Evolutionary conservation across 2,329 filamentous ascomycete genomes (phyloP), one percentile per base, ranked within the genome.

Genomic region (Colletotrichum siamense): DNA sequence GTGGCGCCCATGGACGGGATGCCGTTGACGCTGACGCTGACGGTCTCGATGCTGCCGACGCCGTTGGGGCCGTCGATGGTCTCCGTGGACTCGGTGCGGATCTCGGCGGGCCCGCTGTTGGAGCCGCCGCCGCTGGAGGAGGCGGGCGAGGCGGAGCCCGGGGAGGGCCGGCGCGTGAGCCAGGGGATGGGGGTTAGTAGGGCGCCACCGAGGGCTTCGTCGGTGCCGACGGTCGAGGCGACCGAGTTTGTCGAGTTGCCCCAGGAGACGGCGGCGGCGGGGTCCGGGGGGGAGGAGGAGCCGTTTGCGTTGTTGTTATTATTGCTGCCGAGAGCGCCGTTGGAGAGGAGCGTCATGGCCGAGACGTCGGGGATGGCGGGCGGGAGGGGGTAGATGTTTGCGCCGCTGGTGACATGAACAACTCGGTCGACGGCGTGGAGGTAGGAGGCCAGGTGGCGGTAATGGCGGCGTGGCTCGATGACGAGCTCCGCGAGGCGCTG

Each of bases 151-250:
- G 66, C 79, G 77, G 36, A 79, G 52, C 32, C 79, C 77, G 66
- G 77, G 32, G 73, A 79, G 77, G 28, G 78, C 49, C 79, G 82
- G 55, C 87, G 85, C 30, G 85, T 89, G 67, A 99, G 87, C 97
- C 97, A 99, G 0, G 96, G 95, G 73, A 99, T 99, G 1, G 96
- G 97, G 1, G 96, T 99, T 66, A 99, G 88, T 22, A 98, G 88
- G 0, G 97, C 97, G 8, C 97, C 97, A 26, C 96, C 96, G 2
- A 99, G 88, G 15, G 94, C 94, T 83, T 98, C 96, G 80, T 99
- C 96, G 65, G 94, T 95, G 3, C 95, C 96, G 8, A 96, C 87
- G 1, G 85, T 83, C 4, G 82, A 82, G 2, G 83, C 79, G 4
- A 84, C 79, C n/a, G 82, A 83, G 78, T 85, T 85, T 78, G 81